These are phyloP conservation scores for Hemileccinum rubropunctum DNA, from an alignment of 768 basidiomycete species.

Conservation along the genomic window DNA sequence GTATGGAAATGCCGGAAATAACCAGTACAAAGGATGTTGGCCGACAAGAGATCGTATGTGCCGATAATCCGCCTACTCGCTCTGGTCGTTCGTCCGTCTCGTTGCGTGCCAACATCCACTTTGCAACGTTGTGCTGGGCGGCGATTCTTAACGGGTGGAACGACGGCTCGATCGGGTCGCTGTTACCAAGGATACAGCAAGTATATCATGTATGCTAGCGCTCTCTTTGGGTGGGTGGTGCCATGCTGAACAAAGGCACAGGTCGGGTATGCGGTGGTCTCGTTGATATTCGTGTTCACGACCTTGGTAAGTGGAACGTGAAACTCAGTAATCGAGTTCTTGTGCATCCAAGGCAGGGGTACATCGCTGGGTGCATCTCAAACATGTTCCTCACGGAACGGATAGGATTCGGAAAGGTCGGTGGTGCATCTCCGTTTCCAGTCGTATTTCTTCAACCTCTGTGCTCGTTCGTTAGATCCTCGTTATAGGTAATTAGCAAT, in stretches of 20 bases:
- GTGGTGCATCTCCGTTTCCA: not conserved
- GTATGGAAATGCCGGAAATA: not conserved
- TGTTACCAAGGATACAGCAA: slow-evolving; percentile 10
- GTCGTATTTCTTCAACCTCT: not conserved
- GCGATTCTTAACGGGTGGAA: slow-evolving; percentile 7
- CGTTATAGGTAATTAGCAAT: slow-evolving; percentile 38
- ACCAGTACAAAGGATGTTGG: not conserved
- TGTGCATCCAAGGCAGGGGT: slow-evolving; percentile 31
- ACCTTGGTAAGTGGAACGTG: slow-evolving; percentile 33
- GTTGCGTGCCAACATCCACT: slow-evolving; percentile 6
- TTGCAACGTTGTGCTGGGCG: slow-evolving; percentile 7
- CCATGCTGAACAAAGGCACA: slow-evolving; percentile 14
- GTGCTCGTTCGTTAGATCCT: slow-evolving; percentile 31
- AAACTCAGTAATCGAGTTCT: slow-evolving; percentile 15
- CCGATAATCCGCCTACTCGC: not conserved
- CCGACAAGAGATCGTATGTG: not conserved
- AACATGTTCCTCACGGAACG: slow-evolving; percentile 44
- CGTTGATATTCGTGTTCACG: slow-evolving; percentile 52
- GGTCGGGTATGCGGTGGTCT: slow-evolving; percentile 50
- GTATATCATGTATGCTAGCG: slow-evolving; percentile 4
- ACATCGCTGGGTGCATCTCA: slow-evolving; percentile 38
- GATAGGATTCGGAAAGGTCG: slow-evolving; percentile 41
- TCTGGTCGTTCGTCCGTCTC: not conserved
- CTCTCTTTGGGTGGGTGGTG: not conserved
- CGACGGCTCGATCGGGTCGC: slow-evolving; percentile 7